Evolutionary conservation across 495 filamentous ascomycete species (phyloP).

Genomic region (Wilcoxina mikolae): DNA sequence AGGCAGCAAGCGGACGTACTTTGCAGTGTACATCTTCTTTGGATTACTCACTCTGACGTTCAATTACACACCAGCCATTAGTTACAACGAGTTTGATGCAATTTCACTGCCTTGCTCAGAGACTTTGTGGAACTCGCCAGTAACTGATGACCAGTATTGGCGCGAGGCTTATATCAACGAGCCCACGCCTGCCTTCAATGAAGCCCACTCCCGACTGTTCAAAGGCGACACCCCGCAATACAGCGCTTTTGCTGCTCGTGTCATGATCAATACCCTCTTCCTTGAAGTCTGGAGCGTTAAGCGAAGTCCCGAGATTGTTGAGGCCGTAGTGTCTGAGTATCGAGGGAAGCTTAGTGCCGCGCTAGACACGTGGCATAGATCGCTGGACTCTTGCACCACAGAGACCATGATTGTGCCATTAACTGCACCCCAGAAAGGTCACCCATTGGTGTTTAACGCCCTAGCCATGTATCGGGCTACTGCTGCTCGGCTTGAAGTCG

Average conservation of each 20-base stretch:
- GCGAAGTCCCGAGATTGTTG: constrained; percentile 85
- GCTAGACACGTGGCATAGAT: constrained; percentile 95
- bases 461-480: constrained; percentile 96
- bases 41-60: constrained; percentile 88
- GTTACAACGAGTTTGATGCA: constrained; percentile 93
- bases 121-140: constrained; percentile 81
- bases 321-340: constrained; percentile 96
- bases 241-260: constrained; percentile 91
- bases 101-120: constrained; percentile 86
- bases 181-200: constrained; percentile 67
- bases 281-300: constrained; percentile 98
- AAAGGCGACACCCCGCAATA: constrained; percentile 82
- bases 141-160: constrained; percentile 68
- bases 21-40: constrained; percentile 99
- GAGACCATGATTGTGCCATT: constrained; percentile 82
- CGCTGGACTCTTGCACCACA: constrained; percentile 81
- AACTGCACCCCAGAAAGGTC: constrained; percentile 91
- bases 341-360: constrained; percentile 69
- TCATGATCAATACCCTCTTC: constrained; percentile 98
- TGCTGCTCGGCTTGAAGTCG: constrained; percentile 80
- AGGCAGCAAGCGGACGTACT: constrained; percentile 90
- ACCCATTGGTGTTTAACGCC: constrained; percentile 96
- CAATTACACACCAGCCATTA: constrained; percentile 94
- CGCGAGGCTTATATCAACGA: constrained; percentile 55
- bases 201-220: constrained; percentile 88